phyloP scores from a whole-genome alignment of 202 grass and related monocot species.

The Zoysia matrella region DNA sequence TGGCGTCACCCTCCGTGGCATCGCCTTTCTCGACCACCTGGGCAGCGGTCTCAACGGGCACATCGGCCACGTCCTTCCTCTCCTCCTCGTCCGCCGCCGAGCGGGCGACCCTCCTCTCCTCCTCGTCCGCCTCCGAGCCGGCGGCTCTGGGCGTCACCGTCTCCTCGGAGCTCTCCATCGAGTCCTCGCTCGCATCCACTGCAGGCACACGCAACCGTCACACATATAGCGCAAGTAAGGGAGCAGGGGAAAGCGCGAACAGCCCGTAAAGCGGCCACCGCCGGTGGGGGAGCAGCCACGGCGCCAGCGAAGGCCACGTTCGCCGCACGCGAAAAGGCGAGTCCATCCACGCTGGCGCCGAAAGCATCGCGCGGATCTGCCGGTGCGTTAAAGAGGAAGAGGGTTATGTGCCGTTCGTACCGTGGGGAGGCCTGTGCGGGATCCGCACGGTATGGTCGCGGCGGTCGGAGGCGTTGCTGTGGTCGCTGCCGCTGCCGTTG shows the following conservation, averaged over 20 bases:
- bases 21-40: conserved; percentile 24
- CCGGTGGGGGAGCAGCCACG: conserved; percentile 44
- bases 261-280: conserved; percentile 52
- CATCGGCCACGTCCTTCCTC: conserved; percentile 3
- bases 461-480: conserved; percentile 21
- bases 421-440: conserved; percentile 34
- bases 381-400: conserved; percentile 24
- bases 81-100: no score
- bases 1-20: conserved; percentile 2
- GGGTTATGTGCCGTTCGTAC: conserved; percentile 36
- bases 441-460: conserved; percentile 44
- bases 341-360: conserved; percentile 36
- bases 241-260: conserved; percentile 34
- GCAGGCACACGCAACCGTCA: conserved; percentile 36
- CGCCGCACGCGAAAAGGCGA: conserved; percentile 49
- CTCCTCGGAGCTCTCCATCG: conserved; percentile 71
- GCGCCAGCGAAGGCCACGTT: conserved; percentile 49
- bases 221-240: conserved; percentile 52
- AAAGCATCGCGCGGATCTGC: conserved; percentile 54
- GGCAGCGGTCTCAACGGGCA: conserved; percentile 33
- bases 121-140: conserved; percentile 43
- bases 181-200: conserved; percentile 62
- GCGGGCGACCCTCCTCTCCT: conserved; percentile 44
- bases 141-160: conserved; percentile 60
- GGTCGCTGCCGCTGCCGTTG: background rate